Evolutionary conservation across 306 rosid species (phyloP).

Genomic region (Quercus dentata): DNA sequence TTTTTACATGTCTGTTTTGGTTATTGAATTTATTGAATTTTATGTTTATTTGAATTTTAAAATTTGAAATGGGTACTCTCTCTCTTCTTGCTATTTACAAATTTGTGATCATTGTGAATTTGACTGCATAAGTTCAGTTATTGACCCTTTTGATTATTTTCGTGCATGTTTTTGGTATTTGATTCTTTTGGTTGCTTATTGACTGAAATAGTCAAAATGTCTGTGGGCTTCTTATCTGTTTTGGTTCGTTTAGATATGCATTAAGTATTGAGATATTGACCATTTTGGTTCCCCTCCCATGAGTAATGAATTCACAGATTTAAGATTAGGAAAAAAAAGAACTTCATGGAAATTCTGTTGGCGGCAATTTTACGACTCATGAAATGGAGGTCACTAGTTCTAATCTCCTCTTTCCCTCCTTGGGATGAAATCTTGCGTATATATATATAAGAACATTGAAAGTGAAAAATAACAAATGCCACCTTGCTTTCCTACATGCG

Average conservation of each 20-base stretch:
- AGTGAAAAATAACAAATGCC: too few species aligned
- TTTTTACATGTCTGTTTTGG: too few species aligned
- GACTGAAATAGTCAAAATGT: not conserved
- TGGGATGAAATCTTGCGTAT: too few species aligned
- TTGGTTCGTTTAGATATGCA: not conserved
- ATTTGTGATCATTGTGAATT: not conserved
- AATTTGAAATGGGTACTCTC: not conserved
- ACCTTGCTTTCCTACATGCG: too few species aligned
- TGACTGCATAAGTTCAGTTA: not conserved
- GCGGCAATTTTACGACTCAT: too few species aligned
- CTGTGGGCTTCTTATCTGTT: not conserved
- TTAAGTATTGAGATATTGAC: not conserved
- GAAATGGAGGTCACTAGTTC: too few species aligned
- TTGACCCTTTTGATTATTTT: not conserved
- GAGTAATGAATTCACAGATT: too few species aligned
- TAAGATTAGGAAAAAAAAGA: too few species aligned
- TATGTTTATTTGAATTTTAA: not conserved
- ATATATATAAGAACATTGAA: too few species aligned
- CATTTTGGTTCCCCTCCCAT: not conserved
- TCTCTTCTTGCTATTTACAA: not conserved
- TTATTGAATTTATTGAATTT: too few species aligned
- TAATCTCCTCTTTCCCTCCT: too few species aligned
- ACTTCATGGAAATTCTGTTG: too few species aligned
- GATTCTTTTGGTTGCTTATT: not conserved
- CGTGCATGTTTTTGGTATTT: not conserved